Base-by-base conservation (phyloP, 306 rosid species). In the Astragalus membranaceus region DNA sequence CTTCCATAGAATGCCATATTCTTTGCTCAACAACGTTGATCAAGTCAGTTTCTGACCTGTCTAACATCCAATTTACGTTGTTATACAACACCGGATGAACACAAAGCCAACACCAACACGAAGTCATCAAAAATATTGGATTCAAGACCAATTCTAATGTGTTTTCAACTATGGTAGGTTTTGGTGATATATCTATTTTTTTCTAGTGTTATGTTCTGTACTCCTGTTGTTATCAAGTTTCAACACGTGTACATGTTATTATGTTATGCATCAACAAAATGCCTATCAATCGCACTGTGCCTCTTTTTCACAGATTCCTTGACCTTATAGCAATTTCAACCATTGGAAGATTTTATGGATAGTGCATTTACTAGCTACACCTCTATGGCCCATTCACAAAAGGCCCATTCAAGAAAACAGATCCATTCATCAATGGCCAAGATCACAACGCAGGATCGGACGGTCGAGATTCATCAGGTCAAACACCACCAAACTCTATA, bases 1-100 rank as follows among this genome's bases (percentile, higher is more conserved):
- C 96, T 79, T 89, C 96, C 98, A 92, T 92, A 17, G 98, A 89
- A 80, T 86, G 96, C 95, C 96, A 92, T 72, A 92, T 92, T 77
- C 95, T 85, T 67, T 85, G 95, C 88, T 89, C 98, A 48, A 92
- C 98, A 46, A 92, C 86, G n/a, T 88, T 89, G 59, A 79, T 83
- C 54, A 92, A 72, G 43, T 92, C 96, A 29, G 93, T 92, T 60
- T 92, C 98, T 29, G 96, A 92, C 82, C 96, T 92, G 84, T 62
- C 72, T 75, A 64, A 64, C n/a, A n/a, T 12, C 50, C 20, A 67
- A 37, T 14, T 44, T 33, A 56, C 1, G 57, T 64, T 37, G 57
- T 64, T 37, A 74, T 44, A 75, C 50, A 57, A 74, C 48, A 62
- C 11, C 37, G 58, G 42, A 59, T 7, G 20, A 20, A 14, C 30